A percentile compares a stretch with the other conserved stretches of the same genome.
Evolutionary conservation across 2,329 filamentous ascomycete species (phyloP).

Genomic region (Penicillium psychrosexuale): DNA sequence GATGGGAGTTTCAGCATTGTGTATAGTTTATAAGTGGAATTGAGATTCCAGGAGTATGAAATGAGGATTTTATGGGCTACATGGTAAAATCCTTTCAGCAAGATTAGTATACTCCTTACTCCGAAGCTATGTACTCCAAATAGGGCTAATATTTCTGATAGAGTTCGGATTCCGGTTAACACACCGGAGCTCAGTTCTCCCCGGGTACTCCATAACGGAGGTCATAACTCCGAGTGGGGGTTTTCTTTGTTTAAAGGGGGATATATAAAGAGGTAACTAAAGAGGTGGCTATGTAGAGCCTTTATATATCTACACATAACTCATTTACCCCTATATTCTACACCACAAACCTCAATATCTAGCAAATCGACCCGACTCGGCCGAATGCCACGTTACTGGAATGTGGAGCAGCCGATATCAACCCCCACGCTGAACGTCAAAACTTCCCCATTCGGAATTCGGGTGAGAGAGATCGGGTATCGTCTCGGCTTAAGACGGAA

Average conservation of each 20-base stretch:
- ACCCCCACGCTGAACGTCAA: too few species aligned
- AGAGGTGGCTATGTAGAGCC: background rate
- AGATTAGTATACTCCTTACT: background rate
- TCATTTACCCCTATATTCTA: background rate
- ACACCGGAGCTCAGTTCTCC: background rate
- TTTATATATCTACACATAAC: background rate
- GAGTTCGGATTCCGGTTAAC: background rate
- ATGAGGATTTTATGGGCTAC: background rate
- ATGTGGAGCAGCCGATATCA: background rate
- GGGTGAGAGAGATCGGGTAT: too few species aligned
- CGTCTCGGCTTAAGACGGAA: background rate
- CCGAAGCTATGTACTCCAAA: background rate
- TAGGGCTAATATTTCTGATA: background rate
- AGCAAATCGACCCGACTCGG: background rate
- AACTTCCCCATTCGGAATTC: too few species aligned
- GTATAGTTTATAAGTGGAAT: background rate
- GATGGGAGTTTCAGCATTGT: background rate
- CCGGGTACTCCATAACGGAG: too few species aligned
- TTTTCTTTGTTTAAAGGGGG: background rate
- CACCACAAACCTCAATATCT: too few species aligned
- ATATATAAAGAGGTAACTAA: background rate
- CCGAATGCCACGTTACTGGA: background rate
- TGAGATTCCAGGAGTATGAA: too few species aligned
- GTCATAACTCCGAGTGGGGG: background rate
- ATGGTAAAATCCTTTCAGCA: background rate